Evolutionary conservation across 2,329 filamentous ascomycete species (phyloP).

Genomic region (Tolypocladium album): DNA sequence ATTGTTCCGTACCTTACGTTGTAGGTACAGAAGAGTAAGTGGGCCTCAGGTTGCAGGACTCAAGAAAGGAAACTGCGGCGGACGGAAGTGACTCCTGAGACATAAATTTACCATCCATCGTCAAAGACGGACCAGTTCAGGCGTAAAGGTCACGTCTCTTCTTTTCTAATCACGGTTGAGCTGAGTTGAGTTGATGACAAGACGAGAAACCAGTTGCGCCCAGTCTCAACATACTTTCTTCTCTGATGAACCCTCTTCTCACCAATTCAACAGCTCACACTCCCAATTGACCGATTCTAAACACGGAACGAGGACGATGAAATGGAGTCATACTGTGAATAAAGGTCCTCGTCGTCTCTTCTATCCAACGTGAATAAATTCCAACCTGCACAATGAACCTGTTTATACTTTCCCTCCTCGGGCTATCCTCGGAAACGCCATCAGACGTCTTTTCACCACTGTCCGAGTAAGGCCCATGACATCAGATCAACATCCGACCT

Average conservation of each 20-base stretch:
- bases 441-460: background rate
- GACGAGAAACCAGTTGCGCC: background rate
- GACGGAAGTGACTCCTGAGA: background rate
- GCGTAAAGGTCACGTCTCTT: too few species aligned
- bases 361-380: background rate
- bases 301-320: background rate
- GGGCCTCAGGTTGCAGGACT: too few species aligned
- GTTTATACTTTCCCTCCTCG: background rate
- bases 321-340: background rate
- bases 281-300: background rate
- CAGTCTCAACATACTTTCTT: background rate
- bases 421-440: background rate
- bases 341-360: background rate
- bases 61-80: background rate
- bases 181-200: background rate
- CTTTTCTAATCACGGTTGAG: background rate
- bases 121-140: too few species aligned
- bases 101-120: background rate
- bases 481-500: constrained; percentile 7
- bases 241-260: background rate
- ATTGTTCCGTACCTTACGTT: background rate
- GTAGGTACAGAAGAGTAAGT: too few species aligned
- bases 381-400: background rate
- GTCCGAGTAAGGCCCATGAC: constrained; percentile 9
- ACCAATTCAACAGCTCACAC: background rate